Percentiles rank a stretch among this genome's conserved stretches.
Conservation (phyloP, 202 grass and related monocot species). For the Brachypodium distachyon region DNA sequence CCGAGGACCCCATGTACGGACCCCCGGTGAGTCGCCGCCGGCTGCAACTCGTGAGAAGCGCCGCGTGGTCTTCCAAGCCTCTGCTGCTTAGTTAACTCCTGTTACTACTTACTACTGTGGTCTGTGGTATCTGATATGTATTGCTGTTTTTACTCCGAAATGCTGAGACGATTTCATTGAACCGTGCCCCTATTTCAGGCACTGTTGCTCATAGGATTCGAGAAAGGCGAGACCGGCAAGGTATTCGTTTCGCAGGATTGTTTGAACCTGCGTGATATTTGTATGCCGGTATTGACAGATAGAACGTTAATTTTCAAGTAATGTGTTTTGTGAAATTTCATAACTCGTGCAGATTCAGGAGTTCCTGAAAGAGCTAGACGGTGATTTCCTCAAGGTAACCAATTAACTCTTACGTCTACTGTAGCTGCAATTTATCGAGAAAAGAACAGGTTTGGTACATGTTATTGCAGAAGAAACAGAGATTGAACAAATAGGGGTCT, state of each 20-base stretch:
- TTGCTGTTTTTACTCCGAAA: background rate
- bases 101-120: no score
- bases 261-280: background rate
- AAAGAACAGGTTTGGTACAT: background rate
- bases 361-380: conserved; percentile 78
- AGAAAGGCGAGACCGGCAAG: conserved; percentile 62
- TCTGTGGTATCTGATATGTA: no score
- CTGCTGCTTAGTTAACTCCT: background rate
- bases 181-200: conserved; percentile 36
- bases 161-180: background rate
- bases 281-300: background rate
- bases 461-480: background rate
- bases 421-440: background rate
- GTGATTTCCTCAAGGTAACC: conserved; percentile 95
- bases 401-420: background rate
- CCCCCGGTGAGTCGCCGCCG: conserved; percentile 58
- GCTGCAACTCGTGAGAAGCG: background rate
- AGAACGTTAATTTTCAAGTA: background rate
- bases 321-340: background rate
- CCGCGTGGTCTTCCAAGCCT: background rate
- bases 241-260: conserved; percentile 14
- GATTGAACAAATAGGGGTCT: background rate
- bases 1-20: conserved; percentile 77
- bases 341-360: conserved; percentile 52
- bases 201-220: conserved; percentile 74